Evolutionary conservation across 2,329 filamentous ascomycete genomes (phyloP), one percentile per base, ranked within the genome.

Genomic region (Penicillium sp.): DNA sequence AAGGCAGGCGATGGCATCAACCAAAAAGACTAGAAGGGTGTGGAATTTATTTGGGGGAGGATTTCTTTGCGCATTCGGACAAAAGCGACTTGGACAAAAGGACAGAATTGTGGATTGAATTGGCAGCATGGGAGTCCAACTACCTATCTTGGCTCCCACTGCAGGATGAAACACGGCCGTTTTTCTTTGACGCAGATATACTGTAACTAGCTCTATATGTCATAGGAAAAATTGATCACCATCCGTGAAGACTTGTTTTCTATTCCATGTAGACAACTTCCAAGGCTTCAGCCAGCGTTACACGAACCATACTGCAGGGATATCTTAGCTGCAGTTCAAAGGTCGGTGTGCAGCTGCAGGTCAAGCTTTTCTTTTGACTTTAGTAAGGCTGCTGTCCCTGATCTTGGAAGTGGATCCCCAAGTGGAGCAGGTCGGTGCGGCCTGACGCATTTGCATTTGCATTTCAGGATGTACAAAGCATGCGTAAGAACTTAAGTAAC

Each of bases 11-110:
- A 54, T 57, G 52, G 48, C 48, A 47, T 52, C 43, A 51, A 63
- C 57, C 63, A 61, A 66, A 53, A 67, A 63, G 59, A 63, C 61
- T 67, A 67, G 64, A 67, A 61, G 59, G 63, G 63, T 52, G 35
- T 56, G 53, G 47, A 55, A 45, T 56, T 57, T 50, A 53, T 57
- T 56, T 41, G 47, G 48, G 55, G 55, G 52, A 55, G 48, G 50
- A 37, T 61, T 53, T 54, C 55, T 47, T 43, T 55, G 45, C 22
- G 55, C 62, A 61, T 61, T 51, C 29, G 60, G 55, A 62, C 60
- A 57, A 54, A 60, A 53, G 52, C 48, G 56, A 57, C 52, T 61
- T 24, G 53, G 41, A 46, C 29, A 57, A 58, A 62, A 45, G 50
- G 29, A 52, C 29, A 54, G 53, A 55, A 53, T 54, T 49, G 37